Evolutionary conservation across 306 rosid genomes (phyloP).

Genomic region (Trifolium pratense): DNA sequence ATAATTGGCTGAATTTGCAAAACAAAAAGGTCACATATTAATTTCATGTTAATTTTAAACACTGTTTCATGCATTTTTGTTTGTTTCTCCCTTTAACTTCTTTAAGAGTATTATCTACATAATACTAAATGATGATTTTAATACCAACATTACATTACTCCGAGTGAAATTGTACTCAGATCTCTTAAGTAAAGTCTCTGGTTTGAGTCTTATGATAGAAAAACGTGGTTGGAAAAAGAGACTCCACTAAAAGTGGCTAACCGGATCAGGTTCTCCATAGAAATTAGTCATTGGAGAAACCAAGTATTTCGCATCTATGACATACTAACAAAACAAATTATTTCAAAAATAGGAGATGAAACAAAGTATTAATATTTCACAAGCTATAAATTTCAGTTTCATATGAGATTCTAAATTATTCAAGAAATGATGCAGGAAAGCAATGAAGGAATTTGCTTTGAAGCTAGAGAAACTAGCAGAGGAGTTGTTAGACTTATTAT

Average conservation of each 20-base stretch:
- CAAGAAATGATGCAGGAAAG: conserved; percentile 26
- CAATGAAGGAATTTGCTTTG: conserved; percentile 39
- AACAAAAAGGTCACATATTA: background rate
- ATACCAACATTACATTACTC: background rate
- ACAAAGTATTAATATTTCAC: background rate
- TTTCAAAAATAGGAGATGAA: background rate
- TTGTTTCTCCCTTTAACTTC: no score
- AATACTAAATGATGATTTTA: background rate
- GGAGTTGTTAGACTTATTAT: conserved; percentile 31
- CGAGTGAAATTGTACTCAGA: background rate
- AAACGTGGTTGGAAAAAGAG: background rate
- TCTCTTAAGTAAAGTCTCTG: background rate
- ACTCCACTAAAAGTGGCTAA: background rate
- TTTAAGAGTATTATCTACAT: background rate
- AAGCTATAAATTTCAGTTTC: background rate
- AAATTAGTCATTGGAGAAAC: background rate
- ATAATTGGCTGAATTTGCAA: background rate
- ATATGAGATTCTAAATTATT: conserved; percentile 16
- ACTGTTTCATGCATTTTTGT: background rate
- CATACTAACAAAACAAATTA: background rate
- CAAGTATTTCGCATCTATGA: background rate
- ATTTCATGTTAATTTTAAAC: background rate
- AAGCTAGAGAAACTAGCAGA: conserved; percentile 36
- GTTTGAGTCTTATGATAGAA: background rate
- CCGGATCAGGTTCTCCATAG: background rate